Base-by-base conservation (phyloP, 352 stramenopile species). In the Pythium dissimile region DNA sequence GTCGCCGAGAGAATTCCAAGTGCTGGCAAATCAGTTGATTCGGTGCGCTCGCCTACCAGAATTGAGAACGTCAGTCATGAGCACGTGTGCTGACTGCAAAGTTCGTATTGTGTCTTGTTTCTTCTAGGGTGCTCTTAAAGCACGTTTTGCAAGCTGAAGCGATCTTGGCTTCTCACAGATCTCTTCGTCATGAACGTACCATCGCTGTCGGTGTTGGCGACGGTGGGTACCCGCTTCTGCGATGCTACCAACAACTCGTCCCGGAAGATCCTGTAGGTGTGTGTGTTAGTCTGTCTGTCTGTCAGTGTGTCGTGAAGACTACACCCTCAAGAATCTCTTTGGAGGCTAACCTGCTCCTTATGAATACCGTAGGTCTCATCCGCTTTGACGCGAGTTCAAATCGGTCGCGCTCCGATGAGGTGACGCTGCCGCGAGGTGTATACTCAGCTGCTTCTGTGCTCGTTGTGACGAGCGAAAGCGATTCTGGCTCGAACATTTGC, bases 261-360 rank as follows among this genome's bases (percentile, higher is more conserved):
- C 51, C 51, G 10, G 51, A 59, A 8, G 23, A 51, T 21, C 9
- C 51, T 5, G 28, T 59, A n/a, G 51, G 51, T 59, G 34, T 5
- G 51, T 50, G 34, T 4, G 16, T 41, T 37, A 41, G 34, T 8
- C 5, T 15, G 5, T 15, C 12, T 41, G 34, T 18, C 20, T n/a
- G 6, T 41, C 5, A 20, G 34, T 3, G 34, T 37, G 27, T 13
- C 13, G 21, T 37, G 27, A 13, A n/a, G 18, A 4, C 9, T 30
- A 30, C 18, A 31, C 10, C 18, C 1, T n/a, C n/a, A n/a, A n/a
- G n/a, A n/a, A n/a, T n/a, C n/a, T n/a, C n/a, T n/a, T n/a, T n/a
- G n/a, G n/a, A n/a, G n/a, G n/a, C n/a, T n/a, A n/a, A n/a, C n/a
- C n/a, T n/a, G n/a, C n/a, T n/a, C n/a, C n/a, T n/a, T n/a, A n/a